phyloP scores from a whole-genome alignment of 768 basidiomycete genomes.

The Pisolithus marmoratus region DNA sequence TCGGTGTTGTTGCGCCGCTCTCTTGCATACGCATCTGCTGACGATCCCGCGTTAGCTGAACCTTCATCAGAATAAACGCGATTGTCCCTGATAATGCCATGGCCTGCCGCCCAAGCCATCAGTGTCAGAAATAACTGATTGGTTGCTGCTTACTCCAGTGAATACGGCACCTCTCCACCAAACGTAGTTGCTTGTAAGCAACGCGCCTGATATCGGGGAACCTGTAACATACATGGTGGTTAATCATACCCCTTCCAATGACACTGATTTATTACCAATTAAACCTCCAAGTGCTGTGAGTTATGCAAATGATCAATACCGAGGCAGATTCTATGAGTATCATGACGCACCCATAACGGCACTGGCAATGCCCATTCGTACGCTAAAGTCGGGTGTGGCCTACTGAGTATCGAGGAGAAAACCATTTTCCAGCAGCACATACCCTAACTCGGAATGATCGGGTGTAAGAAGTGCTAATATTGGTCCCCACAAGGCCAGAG shows the following conservation, averaged over 20 bases:
- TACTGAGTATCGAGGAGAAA: not conserved
- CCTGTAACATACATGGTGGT: slow-evolving; percentile 24
- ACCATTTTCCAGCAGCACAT: not conserved
- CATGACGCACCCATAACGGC: slow-evolving; percentile 2
- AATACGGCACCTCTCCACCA: slow-evolving; percentile 57
- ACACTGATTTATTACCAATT: slow-evolving; percentile 14
- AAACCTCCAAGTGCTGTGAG: slow-evolving; percentile 12
- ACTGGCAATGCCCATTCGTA: slow-evolving; percentile 21
- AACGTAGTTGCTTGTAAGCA: slow-evolving; percentile 44
- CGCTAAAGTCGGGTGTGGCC: slow-evolving; percentile 8
- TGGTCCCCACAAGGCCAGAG: slow-evolving; percentile 38
- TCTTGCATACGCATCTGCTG: too few relatives aligned
- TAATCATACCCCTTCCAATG: not conserved
- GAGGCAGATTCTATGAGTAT: not conserved
- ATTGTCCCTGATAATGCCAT: too few relatives aligned
- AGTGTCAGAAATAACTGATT: too few relatives aligned
- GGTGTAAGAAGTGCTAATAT: slow-evolving; percentile 40
- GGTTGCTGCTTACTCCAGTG: slow-evolving; percentile 29
- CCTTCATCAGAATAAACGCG: too few relatives aligned
- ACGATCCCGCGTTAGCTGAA: too few relatives aligned
- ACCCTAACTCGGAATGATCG: slow-evolving; percentile 35
- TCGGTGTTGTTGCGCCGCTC: too few relatives aligned
- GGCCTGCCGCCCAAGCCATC: too few relatives aligned
- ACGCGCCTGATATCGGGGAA: slow-evolving; percentile 51
- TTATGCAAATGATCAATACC: not conserved